Conservation (phyloP, 352 stramenopile species). For the Phytophthora macrochlamydospora region DNA sequence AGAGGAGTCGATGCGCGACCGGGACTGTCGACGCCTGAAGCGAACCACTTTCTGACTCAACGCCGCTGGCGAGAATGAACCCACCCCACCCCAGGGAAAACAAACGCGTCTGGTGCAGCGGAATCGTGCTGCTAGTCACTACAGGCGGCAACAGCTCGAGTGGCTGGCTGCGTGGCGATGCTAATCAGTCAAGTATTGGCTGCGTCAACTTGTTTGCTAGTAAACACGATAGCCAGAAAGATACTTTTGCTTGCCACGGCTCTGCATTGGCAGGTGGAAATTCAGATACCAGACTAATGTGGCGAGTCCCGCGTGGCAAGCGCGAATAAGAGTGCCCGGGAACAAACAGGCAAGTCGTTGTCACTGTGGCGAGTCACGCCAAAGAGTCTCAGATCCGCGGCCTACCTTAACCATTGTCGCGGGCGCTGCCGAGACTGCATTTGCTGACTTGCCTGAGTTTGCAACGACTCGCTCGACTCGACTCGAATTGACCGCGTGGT, state of each 20-base stretch:
- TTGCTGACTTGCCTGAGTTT: conserved; percentile 27
- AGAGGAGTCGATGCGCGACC: no score
- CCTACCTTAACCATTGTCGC: not conserved
- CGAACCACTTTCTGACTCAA: not conserved
- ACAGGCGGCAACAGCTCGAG: no score
- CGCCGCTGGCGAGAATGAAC: conserved; percentile 1
- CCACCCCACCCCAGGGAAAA: not conserved
- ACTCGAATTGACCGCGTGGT: not conserved
- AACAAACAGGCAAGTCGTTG: not conserved
- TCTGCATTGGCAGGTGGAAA: conserved; percentile 10
- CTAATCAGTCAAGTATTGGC: not conserved
- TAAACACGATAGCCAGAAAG: not conserved
- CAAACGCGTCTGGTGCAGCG: conserved; percentile 11
- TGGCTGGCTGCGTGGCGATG: no score
- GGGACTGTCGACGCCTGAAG: not conserved
- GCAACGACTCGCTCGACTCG: not conserved
- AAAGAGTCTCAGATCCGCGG: conserved; percentile 18
- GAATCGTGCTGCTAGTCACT: no score
- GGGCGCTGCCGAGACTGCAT: conserved; percentile 16
- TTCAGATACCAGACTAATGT: conserved; percentile 4
- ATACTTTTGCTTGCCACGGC: conserved; percentile 16
- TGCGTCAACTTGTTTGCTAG: not conserved
- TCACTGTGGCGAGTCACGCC: conserved; percentile 32
- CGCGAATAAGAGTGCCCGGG: conserved; percentile 24
- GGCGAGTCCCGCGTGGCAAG: conserved; percentile 18